phyloP scores from a whole-genome alignment of 2,329 filamentous ascomycete genomes.

The Ciborinia camelliae region DNA sequence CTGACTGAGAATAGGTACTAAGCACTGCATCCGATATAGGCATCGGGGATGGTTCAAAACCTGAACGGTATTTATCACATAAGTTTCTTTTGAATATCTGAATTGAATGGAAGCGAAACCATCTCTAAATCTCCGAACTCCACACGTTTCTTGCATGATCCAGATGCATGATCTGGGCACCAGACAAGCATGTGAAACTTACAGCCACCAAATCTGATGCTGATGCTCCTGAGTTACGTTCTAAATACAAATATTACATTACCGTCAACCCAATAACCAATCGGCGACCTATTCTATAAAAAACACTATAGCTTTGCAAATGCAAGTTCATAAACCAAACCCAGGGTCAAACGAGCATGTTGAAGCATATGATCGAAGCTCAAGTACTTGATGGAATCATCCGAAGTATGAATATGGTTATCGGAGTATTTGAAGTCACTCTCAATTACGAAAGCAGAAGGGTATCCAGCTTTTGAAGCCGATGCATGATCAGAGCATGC shows the following conservation, averaged over 20 bases:
- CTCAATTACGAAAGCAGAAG: constrained; percentile 74
- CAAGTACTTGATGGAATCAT: constrained; percentile 67
- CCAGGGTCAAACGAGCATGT: constrained; percentile 80
- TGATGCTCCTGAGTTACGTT: not conserved
- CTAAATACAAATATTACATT: not conserved
- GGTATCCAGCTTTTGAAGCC: constrained; percentile 70
- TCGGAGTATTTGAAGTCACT: constrained; percentile 64
- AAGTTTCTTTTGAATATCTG: too few species aligned
- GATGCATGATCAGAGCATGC: constrained; percentile 75
- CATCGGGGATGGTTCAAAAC: too few species aligned
- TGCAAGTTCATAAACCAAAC: constrained; percentile 78
- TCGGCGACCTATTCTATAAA: not conserved
- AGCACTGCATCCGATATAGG: too few species aligned
- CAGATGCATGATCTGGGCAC: not conserved
- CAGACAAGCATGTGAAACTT: not conserved
- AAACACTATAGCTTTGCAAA: constrained; percentile 54
- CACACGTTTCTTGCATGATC: not conserved
- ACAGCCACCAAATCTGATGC: not conserved
- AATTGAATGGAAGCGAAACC: not conserved
- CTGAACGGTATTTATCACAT: too few species aligned
- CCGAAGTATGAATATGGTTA: constrained; percentile 66
- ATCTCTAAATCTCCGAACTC: not conserved
- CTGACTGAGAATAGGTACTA: too few species aligned
- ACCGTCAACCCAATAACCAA: not conserved
- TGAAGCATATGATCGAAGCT: constrained; percentile 90